Conservation (phyloP, 805 yeast genomes). For the Schizosaccharomyces japonicus region DNA sequence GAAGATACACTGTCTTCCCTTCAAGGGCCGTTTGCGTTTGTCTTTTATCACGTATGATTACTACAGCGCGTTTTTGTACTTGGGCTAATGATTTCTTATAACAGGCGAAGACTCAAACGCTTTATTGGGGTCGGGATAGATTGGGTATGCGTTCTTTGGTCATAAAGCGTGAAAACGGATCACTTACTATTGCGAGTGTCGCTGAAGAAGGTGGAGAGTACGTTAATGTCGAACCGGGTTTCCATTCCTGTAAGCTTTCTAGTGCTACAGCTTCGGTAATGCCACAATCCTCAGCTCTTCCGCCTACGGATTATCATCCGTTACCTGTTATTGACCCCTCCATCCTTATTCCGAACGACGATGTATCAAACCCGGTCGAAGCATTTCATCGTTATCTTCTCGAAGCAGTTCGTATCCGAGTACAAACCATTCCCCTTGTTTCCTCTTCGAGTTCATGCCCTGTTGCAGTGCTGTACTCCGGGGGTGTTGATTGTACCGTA, state of each 20-base stretch:
- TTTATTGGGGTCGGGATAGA: constrained; percentile 65
- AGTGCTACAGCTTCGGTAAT: neutral
- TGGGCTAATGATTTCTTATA: no score
- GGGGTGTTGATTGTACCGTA: constrained; percentile 84
- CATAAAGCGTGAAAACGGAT: constrained; percentile 5
- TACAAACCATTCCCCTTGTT: neutral
- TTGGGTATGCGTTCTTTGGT: constrained; percentile 59
- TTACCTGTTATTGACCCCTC: no score
- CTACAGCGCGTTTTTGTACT: neutral
- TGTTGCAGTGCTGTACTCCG: constrained; percentile 59
- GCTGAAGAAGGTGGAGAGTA: constrained; percentile 6
- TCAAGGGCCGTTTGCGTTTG: constrained; percentile 65
- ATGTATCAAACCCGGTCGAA: neutral
- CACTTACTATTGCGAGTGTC: constrained; percentile 9
- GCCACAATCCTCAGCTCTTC: neutral
- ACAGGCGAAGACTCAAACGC: constrained; percentile 11
- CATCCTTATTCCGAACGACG: no score
- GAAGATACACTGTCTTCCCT: constrained; percentile 25
- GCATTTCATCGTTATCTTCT: neutral
- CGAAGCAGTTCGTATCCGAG: neutral
- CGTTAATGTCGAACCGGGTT: constrained; percentile 21
- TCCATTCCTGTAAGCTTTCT: neutral
- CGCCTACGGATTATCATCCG: neutral
- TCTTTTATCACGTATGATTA: constrained; percentile 20
- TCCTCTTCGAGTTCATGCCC: constrained; percentile 8